Percentiles rank a stretch among this genome's conserved stretches.
Conservation (phyloP, 2,329 filamentous ascomycete species). For the Ophiostoma sp. region DNA sequence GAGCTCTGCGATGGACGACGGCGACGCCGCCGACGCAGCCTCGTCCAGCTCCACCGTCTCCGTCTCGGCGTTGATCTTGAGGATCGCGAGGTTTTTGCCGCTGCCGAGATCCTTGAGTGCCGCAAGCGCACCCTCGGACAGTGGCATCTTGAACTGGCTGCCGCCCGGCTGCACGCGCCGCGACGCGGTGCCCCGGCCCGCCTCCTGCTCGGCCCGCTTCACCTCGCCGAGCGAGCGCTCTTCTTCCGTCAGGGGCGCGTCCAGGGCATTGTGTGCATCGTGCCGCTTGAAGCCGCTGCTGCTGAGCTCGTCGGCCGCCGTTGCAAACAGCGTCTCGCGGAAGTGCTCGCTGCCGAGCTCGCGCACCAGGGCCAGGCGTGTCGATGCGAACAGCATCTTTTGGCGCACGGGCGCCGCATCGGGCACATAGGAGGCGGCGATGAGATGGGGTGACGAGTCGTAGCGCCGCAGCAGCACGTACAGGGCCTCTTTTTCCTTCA, state of each 20-base stretch:
- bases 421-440: slow-evolving; percentile 73
- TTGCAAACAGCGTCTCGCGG: slow-evolving; percentile 68
- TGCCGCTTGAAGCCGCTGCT: slow-evolving; percentile 65
- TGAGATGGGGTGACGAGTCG: slow-evolving; percentile 51
- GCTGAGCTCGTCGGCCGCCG: slow-evolving; percentile 62
- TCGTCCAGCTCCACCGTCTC: slow-evolving; percentile 63
- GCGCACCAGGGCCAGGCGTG: slow-evolving; percentile 66
- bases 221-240: slow-evolving; percentile 66
- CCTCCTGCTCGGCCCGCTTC: slow-evolving; percentile 68
- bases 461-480: slow-evolving; percentile 71
- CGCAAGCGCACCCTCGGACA: slow-evolving; percentile 57
- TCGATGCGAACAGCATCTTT: slow-evolving; percentile 81
- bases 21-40: slow-evolving; percentile 43
- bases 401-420: slow-evolving; percentile 72
- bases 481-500: slow-evolving; percentile 61
- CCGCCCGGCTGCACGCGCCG: slow-evolving; percentile 56
- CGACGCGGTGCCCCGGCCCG: slow-evolving; percentile 60
- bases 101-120: slow-evolving; percentile 56
- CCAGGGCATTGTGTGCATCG: slow-evolving; percentile 58
- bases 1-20: slow-evolving; percentile 52
- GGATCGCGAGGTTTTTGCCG: slow-evolving; percentile 45
- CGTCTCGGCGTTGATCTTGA: slow-evolving; percentile 62
- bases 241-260: slow-evolving; percentile 72
- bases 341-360: slow-evolving; percentile 77
- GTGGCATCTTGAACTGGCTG: slow-evolving; percentile 48